A percentile compares a stretch with the other conserved stretches of the same genome.
phyloP scores from a whole-genome alignment of 108 stramenopile genomes.

The Chaetoceros muelleri region DNA sequence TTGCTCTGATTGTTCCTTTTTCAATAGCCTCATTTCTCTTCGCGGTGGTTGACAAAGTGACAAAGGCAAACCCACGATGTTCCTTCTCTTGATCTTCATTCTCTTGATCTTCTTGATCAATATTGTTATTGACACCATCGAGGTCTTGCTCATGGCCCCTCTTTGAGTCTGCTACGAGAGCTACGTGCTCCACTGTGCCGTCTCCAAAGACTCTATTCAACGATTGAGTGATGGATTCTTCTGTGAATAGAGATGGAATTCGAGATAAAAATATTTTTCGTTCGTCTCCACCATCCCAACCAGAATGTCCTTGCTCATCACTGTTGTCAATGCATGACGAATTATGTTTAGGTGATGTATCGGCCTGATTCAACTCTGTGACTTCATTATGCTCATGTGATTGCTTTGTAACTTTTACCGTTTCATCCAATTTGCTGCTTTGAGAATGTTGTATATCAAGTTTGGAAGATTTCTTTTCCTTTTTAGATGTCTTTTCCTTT shows the following conservation, averaged over 20 bases:
- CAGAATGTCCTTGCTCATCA: not conserved
- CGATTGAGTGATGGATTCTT: constrained; percentile 33
- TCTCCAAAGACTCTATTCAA: constrained; percentile 34
- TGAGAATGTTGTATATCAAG: too few relatives aligned
- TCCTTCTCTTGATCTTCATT: constrained; percentile 4
- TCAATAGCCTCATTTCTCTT: constrained; percentile 23
- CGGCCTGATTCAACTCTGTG: too few relatives aligned
- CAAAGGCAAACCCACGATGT: constrained; percentile 73
- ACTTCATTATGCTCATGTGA: too few relatives aligned
- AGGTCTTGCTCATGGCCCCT: constrained; percentile 4
- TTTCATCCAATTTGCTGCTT: too few relatives aligned
- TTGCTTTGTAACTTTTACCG: too few relatives aligned
- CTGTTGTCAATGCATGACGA: too few relatives aligned
- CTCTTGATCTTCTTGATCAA: not conserved
- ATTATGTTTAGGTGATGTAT: too few relatives aligned
- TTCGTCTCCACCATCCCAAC: constrained; percentile 14
- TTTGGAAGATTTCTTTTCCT: not conserved
- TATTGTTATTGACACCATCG: constrained; percentile 2
- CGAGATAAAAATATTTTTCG: constrained; percentile 61
- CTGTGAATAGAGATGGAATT: constrained; percentile 49
- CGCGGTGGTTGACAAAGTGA: constrained; percentile 25
- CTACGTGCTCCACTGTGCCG: constrained; percentile 26
- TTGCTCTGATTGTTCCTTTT: constrained; percentile 39
- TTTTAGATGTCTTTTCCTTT: not conserved
- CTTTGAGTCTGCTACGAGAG: constrained; percentile 24